Evolutionary conservation across 495 filamentous ascomycete genomes (phyloP).

Genomic region (Pyronema omphalodes): DNA sequence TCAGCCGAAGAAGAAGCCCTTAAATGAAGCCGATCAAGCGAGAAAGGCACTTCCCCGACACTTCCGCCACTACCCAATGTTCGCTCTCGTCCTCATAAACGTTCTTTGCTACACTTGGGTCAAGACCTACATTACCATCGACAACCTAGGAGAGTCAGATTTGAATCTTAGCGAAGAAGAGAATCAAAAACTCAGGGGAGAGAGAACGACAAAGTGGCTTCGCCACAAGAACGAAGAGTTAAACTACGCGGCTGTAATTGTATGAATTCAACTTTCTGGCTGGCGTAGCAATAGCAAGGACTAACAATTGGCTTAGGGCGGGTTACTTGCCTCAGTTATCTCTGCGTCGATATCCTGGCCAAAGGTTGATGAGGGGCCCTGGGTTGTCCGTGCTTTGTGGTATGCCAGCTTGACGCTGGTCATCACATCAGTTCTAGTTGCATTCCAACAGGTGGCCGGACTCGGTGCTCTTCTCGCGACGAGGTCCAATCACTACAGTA

Average conservation of each 20-base stretch:
- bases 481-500: not conserved
- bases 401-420: not conserved
- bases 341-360: not conserved
- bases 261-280: not conserved
- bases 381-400: conserved; percentile 1
- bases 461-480: not conserved
- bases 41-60: too few relatives aligned
- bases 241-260: not conserved
- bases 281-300: not conserved
- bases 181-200: too few relatives aligned
- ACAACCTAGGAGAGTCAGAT: not conserved
- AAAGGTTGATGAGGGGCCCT: not conserved
- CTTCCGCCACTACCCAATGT: not conserved
- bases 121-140: conserved; percentile 1
- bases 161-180: too few relatives aligned
- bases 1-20: too few relatives aligned
- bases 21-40: too few relatives aligned
- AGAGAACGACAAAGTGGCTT: not conserved
- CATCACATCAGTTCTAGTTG: not conserved
- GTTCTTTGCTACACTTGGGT: not conserved
- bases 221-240: not conserved
- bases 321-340: not conserved
- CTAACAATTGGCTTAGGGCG: not conserved
- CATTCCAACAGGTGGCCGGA: conserved; percentile 2
- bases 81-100: not conserved